These are phyloP conservation scores for Penicillium sp. DNA, from an alignment of 2,329 filamentous ascomycete species.

Conservation along the genomic window DNA sequence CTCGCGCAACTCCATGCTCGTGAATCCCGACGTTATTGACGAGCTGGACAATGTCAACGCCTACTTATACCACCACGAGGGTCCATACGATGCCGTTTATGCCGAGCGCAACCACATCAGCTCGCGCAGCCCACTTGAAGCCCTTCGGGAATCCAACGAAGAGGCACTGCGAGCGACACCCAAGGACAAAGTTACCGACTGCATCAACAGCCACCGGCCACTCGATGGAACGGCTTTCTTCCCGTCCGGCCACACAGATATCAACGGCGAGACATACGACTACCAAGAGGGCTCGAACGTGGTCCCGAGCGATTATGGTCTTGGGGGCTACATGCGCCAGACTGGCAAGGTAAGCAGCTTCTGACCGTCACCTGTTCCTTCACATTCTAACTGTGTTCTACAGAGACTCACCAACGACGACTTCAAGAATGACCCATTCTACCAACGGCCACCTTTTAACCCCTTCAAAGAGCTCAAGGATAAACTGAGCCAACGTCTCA, in stretches of 20 bases:
- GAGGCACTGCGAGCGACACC: conserved; percentile 80
- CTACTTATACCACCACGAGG: conserved; percentile 76
- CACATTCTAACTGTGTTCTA: conserved; percentile 7
- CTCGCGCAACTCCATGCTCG: conserved; percentile 30
- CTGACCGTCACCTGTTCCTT: neutral
- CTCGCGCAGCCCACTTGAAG: conserved; percentile 66
- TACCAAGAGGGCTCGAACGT: conserved; percentile 86
- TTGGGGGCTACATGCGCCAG: conserved; percentile 64
- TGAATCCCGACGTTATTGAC: conserved; percentile 74
- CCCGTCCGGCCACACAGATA: conserved; percentile 67
- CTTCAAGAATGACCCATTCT: conserved; percentile 40
- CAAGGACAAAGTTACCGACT: conserved; percentile 68
- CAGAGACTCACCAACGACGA: conserved; percentile 42
- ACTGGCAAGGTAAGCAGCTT: conserved; percentile 61
- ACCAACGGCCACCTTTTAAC: conserved; percentile 28
- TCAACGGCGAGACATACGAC: conserved; percentile 63
- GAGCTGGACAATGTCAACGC: conserved; percentile 64
- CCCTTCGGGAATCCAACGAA: conserved; percentile 65
- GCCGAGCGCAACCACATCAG: conserved; percentile 65
- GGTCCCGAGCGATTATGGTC: conserved; percentile 58
- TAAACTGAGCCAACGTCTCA: conserved; percentile 26
- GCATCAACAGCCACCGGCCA: conserved; percentile 67
- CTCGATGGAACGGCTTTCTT: conserved; percentile 73
- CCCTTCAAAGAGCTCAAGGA: conserved; percentile 28
- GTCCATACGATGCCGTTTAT: conserved; percentile 81